phyloP scores from a whole-genome alignment of 495 filamentous ascomycete genomes.

The Venustampulla echinocandica region DNA sequence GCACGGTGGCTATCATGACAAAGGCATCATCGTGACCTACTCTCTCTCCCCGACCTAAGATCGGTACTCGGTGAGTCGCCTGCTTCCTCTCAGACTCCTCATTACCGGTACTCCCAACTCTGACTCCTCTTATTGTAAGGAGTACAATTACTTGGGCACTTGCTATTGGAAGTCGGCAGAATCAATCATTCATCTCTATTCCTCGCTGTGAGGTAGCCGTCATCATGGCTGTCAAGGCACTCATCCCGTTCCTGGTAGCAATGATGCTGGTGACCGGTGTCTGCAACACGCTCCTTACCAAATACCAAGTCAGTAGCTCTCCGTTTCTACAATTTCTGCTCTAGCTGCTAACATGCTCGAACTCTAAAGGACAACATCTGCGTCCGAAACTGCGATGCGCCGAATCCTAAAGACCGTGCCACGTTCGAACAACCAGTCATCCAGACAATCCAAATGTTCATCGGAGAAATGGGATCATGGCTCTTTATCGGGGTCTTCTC shows the following conservation, averaged over 20 bases:
- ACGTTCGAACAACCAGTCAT: conserved; percentile 92
- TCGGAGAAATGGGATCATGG: conserved; percentile 90
- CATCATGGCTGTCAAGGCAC: conserved; percentile 38
- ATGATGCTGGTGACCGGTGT: conserved; percentile 90
- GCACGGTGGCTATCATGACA: too few relatives aligned
- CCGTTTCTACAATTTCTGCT: background rate
- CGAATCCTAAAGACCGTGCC: conserved; percentile 54
- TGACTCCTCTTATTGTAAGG: too few relatives aligned
- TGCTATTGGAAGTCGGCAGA: too few relatives aligned
- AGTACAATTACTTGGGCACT: too few relatives aligned
- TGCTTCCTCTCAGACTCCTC: too few relatives aligned
- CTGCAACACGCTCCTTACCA: conserved; percentile 94
- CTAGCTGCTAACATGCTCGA: conserved; percentile 6
- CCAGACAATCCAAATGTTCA: conserved; percentile 91
- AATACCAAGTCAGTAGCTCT: conserved; percentile 86
- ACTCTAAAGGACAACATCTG: conserved; percentile 84
- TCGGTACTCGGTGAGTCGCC: too few relatives aligned
- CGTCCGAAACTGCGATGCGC: conserved; percentile 75
- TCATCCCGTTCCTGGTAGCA: conserved; percentile 73
- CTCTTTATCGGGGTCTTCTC: conserved; percentile 63
- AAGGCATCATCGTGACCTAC: too few relatives aligned
- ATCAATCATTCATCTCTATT: too few relatives aligned
- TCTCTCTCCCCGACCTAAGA: too few relatives aligned
- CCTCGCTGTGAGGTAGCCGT: background rate
- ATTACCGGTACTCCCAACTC: too few relatives aligned